Conservation (phyloP, 2,329 filamentous ascomycete genomes). For the Trichoderma brevicompactum region DNA sequence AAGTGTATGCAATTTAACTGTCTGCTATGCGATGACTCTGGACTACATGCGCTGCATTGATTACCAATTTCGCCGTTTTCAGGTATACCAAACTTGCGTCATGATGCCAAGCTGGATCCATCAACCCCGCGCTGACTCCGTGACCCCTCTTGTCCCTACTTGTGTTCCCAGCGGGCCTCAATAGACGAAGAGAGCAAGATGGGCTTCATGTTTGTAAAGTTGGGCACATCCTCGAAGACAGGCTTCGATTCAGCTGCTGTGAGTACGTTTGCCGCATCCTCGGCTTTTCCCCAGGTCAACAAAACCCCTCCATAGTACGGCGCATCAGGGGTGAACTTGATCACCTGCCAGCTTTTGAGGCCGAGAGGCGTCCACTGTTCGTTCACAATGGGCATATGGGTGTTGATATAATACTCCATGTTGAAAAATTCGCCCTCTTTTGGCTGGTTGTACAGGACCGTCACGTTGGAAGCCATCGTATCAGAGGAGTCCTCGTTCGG, state of each 20-base stretch:
- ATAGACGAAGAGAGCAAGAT: background rate
- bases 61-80: no score
- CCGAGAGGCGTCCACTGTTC: slow-evolving; percentile 3
- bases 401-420: slow-evolving; percentile 23
- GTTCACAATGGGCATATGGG: slow-evolving; percentile 17
- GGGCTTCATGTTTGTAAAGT: slow-evolving; percentile 21
- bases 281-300: slow-evolving; percentile 2
- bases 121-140: slow-evolving; percentile 11
- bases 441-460: slow-evolving; percentile 16
- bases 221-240: slow-evolving; percentile 4
- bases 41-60: background rate
- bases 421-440: slow-evolving; percentile 13
- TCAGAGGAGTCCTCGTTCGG: background rate
- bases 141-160: slow-evolving; percentile 15
- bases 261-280: background rate
- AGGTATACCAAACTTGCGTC: background rate
- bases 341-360: slow-evolving; percentile 16
- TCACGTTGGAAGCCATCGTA: slow-evolving; percentile 21
- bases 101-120: background rate
- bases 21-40: background rate
- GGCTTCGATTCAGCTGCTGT: background rate
- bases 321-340: slow-evolving; percentile 2
- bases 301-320: background rate
- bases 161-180: background rate
- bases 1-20: background rate